Evolutionary conservation across 306 rosid genomes (phyloP), one percentile per base, ranked within the genome.

Genomic region (Delonix regia): DNA sequence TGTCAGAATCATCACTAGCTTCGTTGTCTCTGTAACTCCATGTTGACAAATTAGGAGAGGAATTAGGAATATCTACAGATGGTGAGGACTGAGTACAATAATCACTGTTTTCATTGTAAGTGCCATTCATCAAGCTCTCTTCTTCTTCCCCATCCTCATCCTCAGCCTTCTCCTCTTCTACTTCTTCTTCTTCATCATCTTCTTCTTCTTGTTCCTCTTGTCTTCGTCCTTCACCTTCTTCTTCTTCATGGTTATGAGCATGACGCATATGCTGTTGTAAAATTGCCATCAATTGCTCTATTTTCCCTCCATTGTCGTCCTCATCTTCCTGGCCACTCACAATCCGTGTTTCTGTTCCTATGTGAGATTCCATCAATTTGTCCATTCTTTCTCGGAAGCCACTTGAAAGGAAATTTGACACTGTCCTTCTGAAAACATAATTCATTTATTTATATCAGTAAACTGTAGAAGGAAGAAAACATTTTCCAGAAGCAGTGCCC

Each of bases 1-100:
- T 81, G 69, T 87, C 87, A 45, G 83, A 85, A 65, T 91, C 90
- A 38, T 93, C 93, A 45, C 87, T 83, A 11, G 78, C 53, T 74
- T 95, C 97, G 83, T 88, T 87, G 80, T 88, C 96, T 76, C 78
- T 89, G 19, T 75, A 91, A 72, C 90, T 93, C 98, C 98, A 95
- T 14, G 90, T 62, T 30, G 80, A 73, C 75, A 60, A 19, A 22
- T 73, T 78, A 73, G 91, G 61, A n/a, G 92, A 75, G 19, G 93
- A 81, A 61, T 1, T 8, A 7, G 88, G 80, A 27, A 78, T 34
- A 27, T 82, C 48, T 38, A 73, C 36, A 11, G 85, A 73, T 48
- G 94, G 56, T 80, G 86, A 73, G 68, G 91, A 83, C 44, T 62
- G 88, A 77, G 87, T 87, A 69, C 83, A 81, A 80, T 83, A 81